Evolutionary conservation across 2,329 filamentous ascomycete genomes (phyloP), one percentile per base, ranked within the genome.

Genomic region (Fusarium musae): DNA sequence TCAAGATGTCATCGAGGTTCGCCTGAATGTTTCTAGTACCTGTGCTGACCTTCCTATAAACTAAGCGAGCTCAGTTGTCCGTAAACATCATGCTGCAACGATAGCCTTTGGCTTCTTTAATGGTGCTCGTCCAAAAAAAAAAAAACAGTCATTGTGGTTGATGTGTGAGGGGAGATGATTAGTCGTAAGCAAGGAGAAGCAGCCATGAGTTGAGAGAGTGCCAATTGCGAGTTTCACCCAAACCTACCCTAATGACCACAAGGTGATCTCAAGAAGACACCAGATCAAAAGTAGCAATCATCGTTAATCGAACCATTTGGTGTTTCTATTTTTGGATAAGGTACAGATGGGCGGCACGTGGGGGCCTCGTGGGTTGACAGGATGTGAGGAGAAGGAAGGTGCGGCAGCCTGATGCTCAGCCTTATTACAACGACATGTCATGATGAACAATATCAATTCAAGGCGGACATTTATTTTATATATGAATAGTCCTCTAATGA

Each of bases 281-380:
- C 19, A 59, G 19, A 49, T 19, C 4, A 23, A 59, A 11, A 5
- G 11, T 9, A 37, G 36, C 13, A 12, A 28, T 28, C n/a, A 40
- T 60, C n/a, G 1, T 21, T 12, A n/a, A 15, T 32, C 46, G 21
- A 42, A 12, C 17, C 34, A 59, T 59, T 28, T 46, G 21, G 9
- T 39, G 9, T 39, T 58, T 60, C 59, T 46, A 59, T 62, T 62
- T 62, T 62, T 9, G 52, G 59, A 17, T 23, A 46, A 39, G 26
- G 34, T 59, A 42, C 10, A 53, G 15, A 28, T n/a, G 26, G 26
- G 40, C 60, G 28, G 43, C 43, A 60, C 43, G 54, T 49, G 36
- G 23, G 32, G 54, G n/a, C 2, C 44, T 40, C 44, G 47, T 30
- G 56, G 54, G 56, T 36, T 36, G 6, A 32, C 26, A 36, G 32